A percentile compares a stretch with the other conserved stretches of the same genome.
Evolutionary conservation across 2,329 filamentous ascomycete genomes (phyloP).

Genomic region (Apiospora marii): DNA sequence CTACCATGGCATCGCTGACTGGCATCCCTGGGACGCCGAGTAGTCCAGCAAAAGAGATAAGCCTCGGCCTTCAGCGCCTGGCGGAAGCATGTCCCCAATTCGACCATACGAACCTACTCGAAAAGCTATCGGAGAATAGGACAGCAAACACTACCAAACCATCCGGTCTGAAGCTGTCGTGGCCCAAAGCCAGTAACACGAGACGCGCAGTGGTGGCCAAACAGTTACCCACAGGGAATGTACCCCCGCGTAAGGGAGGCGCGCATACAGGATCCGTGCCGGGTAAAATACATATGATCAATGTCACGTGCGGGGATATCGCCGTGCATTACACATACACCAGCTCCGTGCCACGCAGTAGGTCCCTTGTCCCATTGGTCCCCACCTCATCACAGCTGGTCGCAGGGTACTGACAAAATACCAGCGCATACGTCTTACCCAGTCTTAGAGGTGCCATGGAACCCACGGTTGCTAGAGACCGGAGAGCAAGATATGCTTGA

Average conservation of each 20-base stretch:
- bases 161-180: constrained; percentile 31
- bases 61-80: background rate
- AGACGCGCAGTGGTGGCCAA: constrained; percentile 33
- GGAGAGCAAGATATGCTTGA: background rate
- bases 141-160: background rate
- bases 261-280: background rate
- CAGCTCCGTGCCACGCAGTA: constrained; percentile 21
- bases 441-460: background rate
- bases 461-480: background rate
- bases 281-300: constrained; percentile 29
- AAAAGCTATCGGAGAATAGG: background rate
- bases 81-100: background rate
- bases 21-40: background rate
- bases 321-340: constrained; percentile 32
- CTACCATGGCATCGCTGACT: background rate
- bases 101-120: background rate
- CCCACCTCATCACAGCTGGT: background rate
- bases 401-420: background rate
- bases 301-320: constrained; percentile 32
- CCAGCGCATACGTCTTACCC: background rate
- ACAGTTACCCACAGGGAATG: background rate
- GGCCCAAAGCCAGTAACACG: constrained; percentile 32
- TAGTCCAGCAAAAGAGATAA: background rate
- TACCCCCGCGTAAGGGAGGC: background rate
- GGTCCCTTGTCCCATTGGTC: background rate